Evolutionary conservation across 208 protist genomes (phyloP).

Genomic region (Acanthamoeba culbertsoni): DNA sequence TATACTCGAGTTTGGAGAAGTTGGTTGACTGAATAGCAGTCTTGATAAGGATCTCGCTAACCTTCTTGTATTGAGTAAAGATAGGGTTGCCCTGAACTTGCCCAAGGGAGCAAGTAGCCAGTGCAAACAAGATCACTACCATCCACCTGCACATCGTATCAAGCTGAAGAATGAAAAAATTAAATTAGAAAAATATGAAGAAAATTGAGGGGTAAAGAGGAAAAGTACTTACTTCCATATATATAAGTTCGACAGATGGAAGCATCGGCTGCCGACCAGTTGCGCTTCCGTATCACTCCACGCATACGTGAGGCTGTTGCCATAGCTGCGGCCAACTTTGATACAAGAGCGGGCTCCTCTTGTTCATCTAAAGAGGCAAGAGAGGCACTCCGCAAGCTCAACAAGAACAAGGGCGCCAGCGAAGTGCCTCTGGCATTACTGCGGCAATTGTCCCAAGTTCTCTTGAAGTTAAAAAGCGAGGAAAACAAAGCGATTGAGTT

Average conservation of each 20-base stretch:
- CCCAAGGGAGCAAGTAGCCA: no score
- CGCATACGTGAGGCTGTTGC: neutral
- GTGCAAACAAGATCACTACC: no score
- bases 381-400: neutral
- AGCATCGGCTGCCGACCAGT: no score
- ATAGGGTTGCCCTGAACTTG: neutral
- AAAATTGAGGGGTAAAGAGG: no score
- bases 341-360: neutral
- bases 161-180: no score
- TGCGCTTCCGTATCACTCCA: conserved; percentile 5
- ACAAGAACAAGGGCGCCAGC: neutral
- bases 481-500: neutral
- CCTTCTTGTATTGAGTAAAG: neutral
- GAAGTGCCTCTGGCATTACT: conserved; percentile 2
- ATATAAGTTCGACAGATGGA: no score
- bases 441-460: neutral
- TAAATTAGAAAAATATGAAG: no score
- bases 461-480: neutral
- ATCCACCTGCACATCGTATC: no score
- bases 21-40: neutral
- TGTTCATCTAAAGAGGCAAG: neutral
- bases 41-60: neutral
- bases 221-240: no score
- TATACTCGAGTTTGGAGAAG: conserved; percentile 47
- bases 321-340: neutral